Evolutionary conservation across 495 filamentous ascomycete species (phyloP), one percentile per base, ranked within the genome.

Genomic region (Hypoxylon crocopeplum): DNA sequence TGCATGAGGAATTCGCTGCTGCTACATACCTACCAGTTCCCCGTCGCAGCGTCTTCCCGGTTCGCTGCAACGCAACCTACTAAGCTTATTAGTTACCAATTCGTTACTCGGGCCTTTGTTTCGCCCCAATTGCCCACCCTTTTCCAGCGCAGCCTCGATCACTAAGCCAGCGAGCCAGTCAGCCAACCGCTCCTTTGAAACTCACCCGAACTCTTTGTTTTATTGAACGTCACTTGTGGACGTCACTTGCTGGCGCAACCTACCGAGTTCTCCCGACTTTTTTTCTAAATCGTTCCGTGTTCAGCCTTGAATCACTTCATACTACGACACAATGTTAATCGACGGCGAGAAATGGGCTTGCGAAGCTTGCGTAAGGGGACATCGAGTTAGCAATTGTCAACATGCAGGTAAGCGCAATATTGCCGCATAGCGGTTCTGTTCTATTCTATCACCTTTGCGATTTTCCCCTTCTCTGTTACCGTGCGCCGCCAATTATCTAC

Each of bases 361-460:
- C 79, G 91, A 96, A 80, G 91, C 91, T 80, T 96, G 91, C 79
- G 90, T 96, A 74, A 83, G 91, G 75, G 91, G 91, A 70, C 91
- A 96, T 79, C 88, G 91, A 71, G 91, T 96, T 70, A 95, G 90
- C 85, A 93, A 90, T 75, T 96, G 91, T 83, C 88, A 93, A 75
- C 91, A 96, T 73, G 79, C 85, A 75, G 89, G 90, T 93, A 82
- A 80, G 88, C 83, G 57, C 24, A 63, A 64, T 68, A 69, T 64
- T 40, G 45, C 64, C 57, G 52, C 38, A 30, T 59, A 21, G 17
- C 34, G 19, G 32, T 17, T 54, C 17, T 48, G 13, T 24, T 40
- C 24, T 51, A 15, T 46, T 32, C 39, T 36, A 25, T 52, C 38
- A 37, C 36, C 12, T 24, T 29, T 37, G 29, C 21, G 47, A 20